phyloP scores from a whole-genome alignment of 768 basidiomycete genomes.

The Grammothele lineata region DNA sequence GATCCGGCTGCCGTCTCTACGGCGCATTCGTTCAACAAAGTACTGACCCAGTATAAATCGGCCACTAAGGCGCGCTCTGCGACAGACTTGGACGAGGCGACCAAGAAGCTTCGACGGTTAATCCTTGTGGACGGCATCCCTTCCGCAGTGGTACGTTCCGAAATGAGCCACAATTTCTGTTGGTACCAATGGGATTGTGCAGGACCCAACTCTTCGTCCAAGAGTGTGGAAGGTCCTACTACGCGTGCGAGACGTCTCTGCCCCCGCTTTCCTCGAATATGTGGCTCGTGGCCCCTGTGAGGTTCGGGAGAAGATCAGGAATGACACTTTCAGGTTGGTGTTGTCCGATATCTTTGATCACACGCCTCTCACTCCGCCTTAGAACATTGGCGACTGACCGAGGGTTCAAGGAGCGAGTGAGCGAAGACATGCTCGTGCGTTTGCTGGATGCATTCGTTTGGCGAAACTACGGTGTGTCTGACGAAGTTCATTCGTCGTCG shows the following conservation, averaged over 20 bases:
- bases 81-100: slow-evolving; percentile 70
- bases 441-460: slow-evolving; percentile 98
- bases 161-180: not conserved
- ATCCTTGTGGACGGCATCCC: slow-evolving; percentile 92
- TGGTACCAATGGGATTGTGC: not conserved
- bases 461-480: slow-evolving; percentile 73
- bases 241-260: slow-evolving; percentile 73
- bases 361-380: not conserved
- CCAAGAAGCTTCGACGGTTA: slow-evolving; percentile 82
- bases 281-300: slow-evolving; percentile 82
- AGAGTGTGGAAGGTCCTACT: slow-evolving; percentile 94
- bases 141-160: slow-evolving; percentile 55
- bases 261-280: slow-evolving; percentile 71
- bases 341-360: not conserved
- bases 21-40: slow-evolving; percentile 77
- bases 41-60: slow-evolving; percentile 65
- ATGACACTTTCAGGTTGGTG: slow-evolving; percentile 88
- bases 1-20: slow-evolving; percentile 32
- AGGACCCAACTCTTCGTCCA: slow-evolving; percentile 85
- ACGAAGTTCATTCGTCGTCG: not conserved
- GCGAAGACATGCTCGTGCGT: slow-evolving; percentile 95
- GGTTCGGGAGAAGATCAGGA: slow-evolving; percentile 88
- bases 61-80: slow-evolving; percentile 61
- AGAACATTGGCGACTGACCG: slow-evolving; percentile 94
- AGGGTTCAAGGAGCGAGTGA: slow-evolving; percentile 96